Conservation (phyloP, 2,329 filamentous ascomycete species). For the Fonsecaea erecta region DNA sequence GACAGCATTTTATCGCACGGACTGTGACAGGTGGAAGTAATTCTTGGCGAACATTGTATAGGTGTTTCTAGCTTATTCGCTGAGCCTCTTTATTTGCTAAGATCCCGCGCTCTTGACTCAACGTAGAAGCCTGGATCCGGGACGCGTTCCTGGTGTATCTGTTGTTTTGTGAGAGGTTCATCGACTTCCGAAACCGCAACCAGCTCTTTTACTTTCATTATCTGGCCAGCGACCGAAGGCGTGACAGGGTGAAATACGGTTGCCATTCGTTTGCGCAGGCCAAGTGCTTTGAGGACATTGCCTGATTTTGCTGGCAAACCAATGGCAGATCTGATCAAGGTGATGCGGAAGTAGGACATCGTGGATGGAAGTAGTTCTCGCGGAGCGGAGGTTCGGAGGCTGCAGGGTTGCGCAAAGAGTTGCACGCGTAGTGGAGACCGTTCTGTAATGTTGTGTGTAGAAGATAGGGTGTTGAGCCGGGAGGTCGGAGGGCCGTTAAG, state of each 20-base stretch:
- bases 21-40: background rate
- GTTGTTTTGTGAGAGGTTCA: slow-evolving; percentile 62
- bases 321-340: slow-evolving; percentile 85
- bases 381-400: background rate
- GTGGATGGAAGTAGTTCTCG: background rate
- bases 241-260: slow-evolving; percentile 89
- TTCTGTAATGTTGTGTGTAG: background rate
- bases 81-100: slow-evolving; percentile 7
- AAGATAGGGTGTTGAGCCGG: background rate
- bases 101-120: slow-evolving; percentile 58
- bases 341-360: slow-evolving; percentile 73
- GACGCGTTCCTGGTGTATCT: slow-evolving; percentile 72
- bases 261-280: slow-evolving; percentile 79
- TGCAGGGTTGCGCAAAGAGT: background rate
- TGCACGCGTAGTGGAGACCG: background rate
- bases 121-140: slow-evolving; percentile 82
- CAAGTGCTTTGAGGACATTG: slow-evolving; percentile 82
- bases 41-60: background rate
- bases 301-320: slow-evolving; percentile 79
- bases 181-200: slow-evolving; percentile 81
- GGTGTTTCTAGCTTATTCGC: background rate
- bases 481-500: background rate
- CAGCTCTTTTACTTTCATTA: slow-evolving; percentile 92
- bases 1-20: background rate
- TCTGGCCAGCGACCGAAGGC: slow-evolving; percentile 81